These are phyloP conservation scores for Cokeromyces recurvatus DNA, from an alignment of 371 early-diverging fungal genomes.

Conservation along the genomic window DNA sequence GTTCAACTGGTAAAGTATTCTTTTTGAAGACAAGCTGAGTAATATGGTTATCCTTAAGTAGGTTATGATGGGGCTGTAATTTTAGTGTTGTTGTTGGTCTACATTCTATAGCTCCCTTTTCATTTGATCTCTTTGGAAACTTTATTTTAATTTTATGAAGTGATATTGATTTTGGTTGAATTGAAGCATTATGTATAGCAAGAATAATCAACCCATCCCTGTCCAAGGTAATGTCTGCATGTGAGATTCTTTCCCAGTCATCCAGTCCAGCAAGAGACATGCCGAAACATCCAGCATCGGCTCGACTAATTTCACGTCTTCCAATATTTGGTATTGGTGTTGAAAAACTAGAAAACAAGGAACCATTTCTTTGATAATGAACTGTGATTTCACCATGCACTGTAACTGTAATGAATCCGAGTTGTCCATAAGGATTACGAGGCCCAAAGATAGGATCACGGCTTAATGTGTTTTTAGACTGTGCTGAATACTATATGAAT, in stretches of 20 bases:
- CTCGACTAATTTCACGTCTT: constrained; percentile 17
- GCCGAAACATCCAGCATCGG: constrained; percentile 34
- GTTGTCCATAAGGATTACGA: constrained; percentile 41
- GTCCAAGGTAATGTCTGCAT: constrained; percentile 29
- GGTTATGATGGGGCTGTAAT: constrained; percentile 1
- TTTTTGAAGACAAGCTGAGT: constrained; percentile 11
- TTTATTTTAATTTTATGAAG: constrained; percentile 28
- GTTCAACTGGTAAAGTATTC: not conserved
- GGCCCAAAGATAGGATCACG: constrained; percentile 23
- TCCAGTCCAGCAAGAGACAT: constrained; percentile 31
- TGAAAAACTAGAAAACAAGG: constrained; percentile 31
- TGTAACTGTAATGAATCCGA: constrained; percentile 35
- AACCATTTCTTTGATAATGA: constrained; percentile 38
- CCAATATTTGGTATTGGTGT: constrained; percentile 32
- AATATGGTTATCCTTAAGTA: not conserved
- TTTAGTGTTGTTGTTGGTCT: constrained; percentile 1
- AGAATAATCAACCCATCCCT: constrained; percentile 28
- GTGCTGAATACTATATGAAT: constrained; percentile 14
- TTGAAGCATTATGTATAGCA: constrained; percentile 29
- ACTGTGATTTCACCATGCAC: constrained; percentile 42
- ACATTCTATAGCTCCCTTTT: constrained; percentile 13
- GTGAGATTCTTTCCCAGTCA: constrained; percentile 41
- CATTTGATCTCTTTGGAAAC: constrained; percentile 16
- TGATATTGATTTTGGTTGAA: constrained; percentile 23
- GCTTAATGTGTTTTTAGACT: constrained; percentile 10